Evolutionary conservation across 345 rosid genomes (phyloP), one percentile per base, ranked within the genome.

Genomic region (Linum lewisii): DNA sequence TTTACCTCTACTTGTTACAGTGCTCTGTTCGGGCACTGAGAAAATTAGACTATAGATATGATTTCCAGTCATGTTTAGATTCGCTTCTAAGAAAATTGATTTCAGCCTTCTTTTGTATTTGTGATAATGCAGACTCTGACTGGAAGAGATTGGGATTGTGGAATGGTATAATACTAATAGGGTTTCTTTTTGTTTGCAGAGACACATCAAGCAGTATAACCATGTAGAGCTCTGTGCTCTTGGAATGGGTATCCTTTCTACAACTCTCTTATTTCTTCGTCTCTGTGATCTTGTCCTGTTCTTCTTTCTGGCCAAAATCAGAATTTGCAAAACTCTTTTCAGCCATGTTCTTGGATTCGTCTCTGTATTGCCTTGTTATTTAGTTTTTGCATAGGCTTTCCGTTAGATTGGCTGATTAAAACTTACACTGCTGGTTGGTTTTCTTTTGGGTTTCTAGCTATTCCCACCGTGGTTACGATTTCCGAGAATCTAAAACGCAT

Each of bases 401-500:
- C n/a, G n/a, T 34, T 5, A 34, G 10, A 34, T 1, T 34, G 7
- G 38, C 7, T 34, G 0, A 7, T 42, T 11, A 42, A 6, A 11
- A 16, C 47, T 11, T 42, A 16, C 47, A 5, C 10, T 34, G 47
- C 18, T 11, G 47, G 5, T 29, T 29, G 47, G 18, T 8, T 42
- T 34, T 6, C 10, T 6, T 5, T 34, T 34, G 38, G 47, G 47
- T 22, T n/a, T 49, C 45, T 68, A 75, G 79, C 73, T 58, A 71
- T 68, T 71, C 79, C 75, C 5, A 75, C 75, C n/a, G 73, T 62
- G 59, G 67, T 71, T 52, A 75, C 63, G 1, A 71, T 75, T 42
- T 63, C 75, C 52, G 70, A 75, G 70, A 69, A 59, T 62, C 68
- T 75, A 68, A 75, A 65, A 52, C 47, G 68, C 51, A 64, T 61